Evolutionary conservation across 169 alveolate species (phyloP).

Genomic region (Plasmodium adleri): DNA sequence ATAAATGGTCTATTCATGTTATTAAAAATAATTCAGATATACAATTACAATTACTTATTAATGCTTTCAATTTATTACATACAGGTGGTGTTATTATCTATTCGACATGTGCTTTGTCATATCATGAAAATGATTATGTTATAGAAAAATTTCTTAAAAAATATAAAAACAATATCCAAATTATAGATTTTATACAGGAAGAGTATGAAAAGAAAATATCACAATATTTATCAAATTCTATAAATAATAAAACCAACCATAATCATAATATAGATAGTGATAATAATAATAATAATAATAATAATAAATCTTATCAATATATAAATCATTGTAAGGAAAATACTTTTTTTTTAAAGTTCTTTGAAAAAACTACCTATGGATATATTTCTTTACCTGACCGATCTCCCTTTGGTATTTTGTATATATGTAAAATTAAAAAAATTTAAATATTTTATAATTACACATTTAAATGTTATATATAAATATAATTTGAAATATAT

Average conservation of each 20-base stretch:
- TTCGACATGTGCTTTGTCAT: conserved; percentile 86
- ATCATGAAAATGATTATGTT: conserved; percentile 83
- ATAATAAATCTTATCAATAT: neutral
- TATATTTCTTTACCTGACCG: conserved; percentile 83
- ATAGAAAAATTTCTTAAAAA: conserved; percentile 16
- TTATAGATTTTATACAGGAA: conserved; percentile 33
- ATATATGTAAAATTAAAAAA: conserved; percentile 77
- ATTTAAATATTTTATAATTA: neutral
- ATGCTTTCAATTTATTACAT: conserved; percentile 78
- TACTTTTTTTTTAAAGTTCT: conserved; percentile 29
- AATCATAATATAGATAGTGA: neutral
- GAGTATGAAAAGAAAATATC: conserved; percentile 10
- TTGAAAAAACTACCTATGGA: conserved; percentile 81
- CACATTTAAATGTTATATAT: neutral
- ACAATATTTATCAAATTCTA: conserved; percentile 6
- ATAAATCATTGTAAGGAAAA: conserved; percentile 13
- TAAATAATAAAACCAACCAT: neutral
- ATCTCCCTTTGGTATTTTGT: conserved; percentile 80
- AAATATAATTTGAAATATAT: neutral
- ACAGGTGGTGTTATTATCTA: conserved; percentile 82
- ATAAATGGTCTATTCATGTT: conserved; percentile 79
- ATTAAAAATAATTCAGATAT: conserved; percentile 81
- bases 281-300: neutral
- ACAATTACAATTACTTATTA: conserved; percentile 79
- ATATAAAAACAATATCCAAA: conserved; percentile 20